A percentile compares a stretch with the other conserved stretches of the same genome.
Evolutionary conservation across 805 yeast species (phyloP).

Genomic region (Wickerhamomyces queroliae): DNA sequence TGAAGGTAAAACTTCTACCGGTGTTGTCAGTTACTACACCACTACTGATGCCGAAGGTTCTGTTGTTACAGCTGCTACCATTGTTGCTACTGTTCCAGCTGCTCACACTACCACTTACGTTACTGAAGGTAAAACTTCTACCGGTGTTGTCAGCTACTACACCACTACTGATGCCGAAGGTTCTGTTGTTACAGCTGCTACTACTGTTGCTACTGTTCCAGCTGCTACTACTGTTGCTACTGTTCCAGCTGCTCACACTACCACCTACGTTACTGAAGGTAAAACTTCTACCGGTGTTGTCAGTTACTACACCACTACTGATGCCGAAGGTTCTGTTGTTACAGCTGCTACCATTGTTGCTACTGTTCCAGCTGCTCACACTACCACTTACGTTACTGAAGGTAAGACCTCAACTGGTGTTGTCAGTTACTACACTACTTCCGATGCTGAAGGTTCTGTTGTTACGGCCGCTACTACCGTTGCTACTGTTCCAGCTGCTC

Average conservation of each 20-base stretch:
- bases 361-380: background rate
- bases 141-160: conserved; percentile 23
- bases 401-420: background rate
- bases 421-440: background rate
- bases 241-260: background rate
- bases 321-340: background rate
- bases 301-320: background rate
- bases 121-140: conserved; percentile 20
- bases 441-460: background rate
- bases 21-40: conserved; percentile 2
- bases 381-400: background rate
- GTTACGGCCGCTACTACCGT: background rate
- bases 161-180: conserved; percentile 7
- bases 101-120: conserved; percentile 24
- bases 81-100: conserved; percentile 12
- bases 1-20: conserved; percentile 2
- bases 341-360: background rate
- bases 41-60: conserved; percentile 1
- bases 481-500: background rate
- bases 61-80: conserved; percentile 11
- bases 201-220: background rate
- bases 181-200: background rate
- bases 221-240: background rate
- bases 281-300: no score
- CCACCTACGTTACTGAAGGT: no score